Conservation (phyloP, 2,329 filamentous ascomycete genomes). For the Trichoderma guizhouense region DNA sequence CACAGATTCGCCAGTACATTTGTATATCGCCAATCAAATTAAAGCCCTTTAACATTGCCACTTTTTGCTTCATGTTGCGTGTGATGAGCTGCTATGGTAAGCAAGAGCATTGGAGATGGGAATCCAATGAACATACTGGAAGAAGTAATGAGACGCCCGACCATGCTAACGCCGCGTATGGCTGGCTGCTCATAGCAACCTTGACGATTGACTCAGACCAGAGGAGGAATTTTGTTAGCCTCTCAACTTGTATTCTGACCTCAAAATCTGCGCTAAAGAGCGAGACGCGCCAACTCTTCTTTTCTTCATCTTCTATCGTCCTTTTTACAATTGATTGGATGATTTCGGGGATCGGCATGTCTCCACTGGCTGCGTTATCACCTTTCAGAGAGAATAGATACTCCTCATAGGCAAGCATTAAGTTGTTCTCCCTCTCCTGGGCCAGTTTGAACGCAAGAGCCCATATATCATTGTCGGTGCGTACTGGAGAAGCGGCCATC, state of each 20-base stretch:
- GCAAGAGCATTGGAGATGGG: neutral
- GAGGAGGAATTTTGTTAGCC: constrained; percentile 24
- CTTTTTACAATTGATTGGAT: neutral
- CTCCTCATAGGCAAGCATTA: neutral
- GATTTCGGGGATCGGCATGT: neutral
- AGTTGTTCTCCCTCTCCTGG: neutral
- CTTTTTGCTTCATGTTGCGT: constrained; percentile 16
- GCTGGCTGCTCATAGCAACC: constrained; percentile 23
- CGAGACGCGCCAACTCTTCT: constrained; percentile 24
- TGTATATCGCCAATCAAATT: constrained; percentile 21
- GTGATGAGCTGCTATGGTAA: constrained; percentile 18
- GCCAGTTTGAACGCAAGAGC: neutral
- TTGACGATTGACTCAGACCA: constrained; percentile 26
- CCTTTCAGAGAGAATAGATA: neutral
- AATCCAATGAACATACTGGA: constrained; percentile 18
- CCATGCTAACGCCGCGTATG: constrained; percentile 27
- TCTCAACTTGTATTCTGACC: constrained; percentile 24
- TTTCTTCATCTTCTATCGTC: constrained; percentile 17
- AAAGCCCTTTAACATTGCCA: constrained; percentile 25
- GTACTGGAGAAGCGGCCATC: neutral
- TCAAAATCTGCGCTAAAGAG: constrained; percentile 22
- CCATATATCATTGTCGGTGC: neutral
- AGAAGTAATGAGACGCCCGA: constrained; percentile 26
- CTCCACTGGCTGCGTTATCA: neutral
- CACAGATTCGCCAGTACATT: constrained; percentile 23